Evolutionary conservation across 768 basidiomycete species (phyloP).

Genomic region (Leccinum truebloodii): DNA sequence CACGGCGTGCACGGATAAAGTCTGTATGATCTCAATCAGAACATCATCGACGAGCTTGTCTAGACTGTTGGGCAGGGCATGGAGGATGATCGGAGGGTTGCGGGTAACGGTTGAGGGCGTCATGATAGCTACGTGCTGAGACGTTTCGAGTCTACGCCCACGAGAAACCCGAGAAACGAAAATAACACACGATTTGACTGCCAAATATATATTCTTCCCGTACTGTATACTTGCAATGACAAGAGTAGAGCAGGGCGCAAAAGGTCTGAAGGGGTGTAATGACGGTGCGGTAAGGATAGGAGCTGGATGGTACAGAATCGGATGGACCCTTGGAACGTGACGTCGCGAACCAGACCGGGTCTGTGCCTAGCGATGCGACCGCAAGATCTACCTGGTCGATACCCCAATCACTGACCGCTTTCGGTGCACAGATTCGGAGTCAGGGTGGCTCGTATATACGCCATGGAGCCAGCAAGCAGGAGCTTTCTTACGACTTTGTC

Average conservation of each 20-base stretch:
- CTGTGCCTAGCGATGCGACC: neutral
- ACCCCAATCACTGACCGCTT: neutral
- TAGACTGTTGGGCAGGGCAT: conserved; percentile 11
- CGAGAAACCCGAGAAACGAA: neutral
- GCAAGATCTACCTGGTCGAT: conserved; percentile 3
- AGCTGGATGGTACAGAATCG: neutral
- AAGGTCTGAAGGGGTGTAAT: neutral
- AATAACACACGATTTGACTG: neutral
- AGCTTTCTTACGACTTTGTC: neutral
- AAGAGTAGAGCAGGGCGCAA: neutral
- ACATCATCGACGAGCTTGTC: conserved; percentile 32
- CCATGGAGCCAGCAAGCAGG: neutral
- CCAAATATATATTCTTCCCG: conserved; percentile 1
- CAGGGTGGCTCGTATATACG: neutral
- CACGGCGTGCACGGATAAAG: conserved; percentile 15
- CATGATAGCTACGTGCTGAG: conserved; percentile 1
- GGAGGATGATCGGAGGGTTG: neutral
- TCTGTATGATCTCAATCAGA: conserved; percentile 22
- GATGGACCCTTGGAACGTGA: neutral
- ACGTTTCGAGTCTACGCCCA: conserved; percentile 1
- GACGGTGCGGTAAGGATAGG: neutral
- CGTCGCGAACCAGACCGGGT: conserved; percentile 9
- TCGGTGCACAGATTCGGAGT: neutral
- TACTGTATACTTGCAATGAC: neutral
- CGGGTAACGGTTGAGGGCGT: conserved; percentile 4